These are phyloP conservation scores for Parsonsia alboflavescens DNA, from an alignment of 257 asterid genomes.

Conservation along the genomic window DNA sequence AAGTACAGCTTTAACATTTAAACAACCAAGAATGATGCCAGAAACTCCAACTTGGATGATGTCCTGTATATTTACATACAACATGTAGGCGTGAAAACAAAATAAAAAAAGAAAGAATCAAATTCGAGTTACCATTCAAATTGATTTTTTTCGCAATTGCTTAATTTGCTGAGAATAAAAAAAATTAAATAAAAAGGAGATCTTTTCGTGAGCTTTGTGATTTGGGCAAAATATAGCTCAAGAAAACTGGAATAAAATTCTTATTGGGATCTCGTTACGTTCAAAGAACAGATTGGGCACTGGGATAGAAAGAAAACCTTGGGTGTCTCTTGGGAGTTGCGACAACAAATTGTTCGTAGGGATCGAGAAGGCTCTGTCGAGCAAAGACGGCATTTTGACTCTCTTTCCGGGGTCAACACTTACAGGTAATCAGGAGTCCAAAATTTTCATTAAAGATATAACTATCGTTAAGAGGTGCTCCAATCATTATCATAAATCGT, in stretches of 20 bases:
- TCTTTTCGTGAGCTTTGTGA: not conserved
- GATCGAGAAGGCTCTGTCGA: constrained; percentile 42
- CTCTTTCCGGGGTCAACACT: not conserved
- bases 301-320: not conserved
- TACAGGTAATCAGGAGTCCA: not conserved
- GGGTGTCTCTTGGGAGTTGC: not conserved
- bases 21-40: not conserved
- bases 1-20: not conserved
- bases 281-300: not conserved
- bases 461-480: no score
- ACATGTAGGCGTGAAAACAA: not conserved
- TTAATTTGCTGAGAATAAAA: not conserved
- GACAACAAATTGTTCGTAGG: constrained; percentile 8
- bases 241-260: not conserved
- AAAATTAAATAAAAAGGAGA: not conserved
- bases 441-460: no score
- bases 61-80: not conserved
- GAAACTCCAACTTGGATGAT: not conserved
- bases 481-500: no score
- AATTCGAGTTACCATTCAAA: not conserved
- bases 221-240: not conserved
- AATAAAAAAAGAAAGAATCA: not conserved
- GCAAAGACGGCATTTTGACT: not conserved
- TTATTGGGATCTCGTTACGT: constrained; percentile 1
- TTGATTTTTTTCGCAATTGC: not conserved